Conservation (phyloP, 2,329 filamentous ascomycete species). For the Huntiella bhutanensis region DNA sequence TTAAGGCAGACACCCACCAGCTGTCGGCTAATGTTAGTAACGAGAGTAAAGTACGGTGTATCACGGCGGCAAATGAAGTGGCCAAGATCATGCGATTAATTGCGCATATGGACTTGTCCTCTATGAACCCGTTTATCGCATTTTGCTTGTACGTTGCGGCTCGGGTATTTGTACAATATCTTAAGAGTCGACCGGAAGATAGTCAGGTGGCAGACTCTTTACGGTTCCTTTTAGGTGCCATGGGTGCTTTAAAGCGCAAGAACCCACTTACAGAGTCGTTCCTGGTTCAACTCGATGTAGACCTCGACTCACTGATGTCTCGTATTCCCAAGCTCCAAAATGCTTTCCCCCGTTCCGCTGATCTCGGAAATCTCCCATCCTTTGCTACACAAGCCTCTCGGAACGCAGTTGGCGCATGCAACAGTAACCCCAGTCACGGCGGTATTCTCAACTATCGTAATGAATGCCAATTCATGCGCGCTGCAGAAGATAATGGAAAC, state of each 20-base stretch:
- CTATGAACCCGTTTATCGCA: constrained; percentile 92
- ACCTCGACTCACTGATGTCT: constrained; percentile 56
- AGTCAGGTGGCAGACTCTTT: constrained; percentile 58
- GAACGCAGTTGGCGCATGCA: not conserved
- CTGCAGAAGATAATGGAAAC: constrained; percentile 23
- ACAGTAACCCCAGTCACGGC: not conserved
- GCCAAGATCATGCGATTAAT: constrained; percentile 90
- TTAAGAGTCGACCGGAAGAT: constrained; percentile 86
- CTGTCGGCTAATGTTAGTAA: constrained; percentile 58
- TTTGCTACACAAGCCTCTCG: not conserved
- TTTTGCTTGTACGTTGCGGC: constrained; percentile 95
- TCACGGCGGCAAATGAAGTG: constrained; percentile 84
- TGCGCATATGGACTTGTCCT: constrained; percentile 67
- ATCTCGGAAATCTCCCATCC: constrained; percentile 16
- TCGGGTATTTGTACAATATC: constrained; percentile 83
- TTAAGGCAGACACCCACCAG: constrained; percentile 82
- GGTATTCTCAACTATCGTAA: constrained; percentile 27
- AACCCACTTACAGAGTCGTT: constrained; percentile 92
- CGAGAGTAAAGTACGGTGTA: constrained; percentile 83
- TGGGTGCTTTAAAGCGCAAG: constrained; percentile 71
- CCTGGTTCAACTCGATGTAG: constrained; percentile 78
- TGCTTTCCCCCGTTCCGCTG: constrained; percentile 33
- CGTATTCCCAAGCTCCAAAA: constrained; percentile 38
- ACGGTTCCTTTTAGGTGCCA: constrained; percentile 77
- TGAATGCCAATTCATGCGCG: constrained; percentile 26